These are phyloP conservation scores for Adansonia rubrostipa DNA, from an alignment of 441 rosid genomes.

Conservation along the genomic window DNA sequence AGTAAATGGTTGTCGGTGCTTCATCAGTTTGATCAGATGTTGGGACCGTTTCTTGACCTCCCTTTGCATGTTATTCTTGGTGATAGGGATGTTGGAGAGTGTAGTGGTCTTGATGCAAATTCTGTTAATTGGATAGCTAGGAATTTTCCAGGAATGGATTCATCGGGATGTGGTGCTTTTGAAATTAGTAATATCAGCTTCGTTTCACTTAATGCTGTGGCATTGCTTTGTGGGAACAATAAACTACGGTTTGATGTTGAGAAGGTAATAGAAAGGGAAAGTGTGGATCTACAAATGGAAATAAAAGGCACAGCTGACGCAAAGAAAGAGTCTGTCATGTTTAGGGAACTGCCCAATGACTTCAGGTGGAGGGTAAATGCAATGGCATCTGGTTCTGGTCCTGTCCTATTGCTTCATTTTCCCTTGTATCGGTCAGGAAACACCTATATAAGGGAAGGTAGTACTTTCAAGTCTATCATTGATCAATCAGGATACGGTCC, in stretches of 20 bases:
- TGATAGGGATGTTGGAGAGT: slow-evolving; percentile 63
- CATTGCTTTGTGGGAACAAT: slow-evolving; percentile 58
- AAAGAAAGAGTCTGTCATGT: slow-evolving; percentile 21
- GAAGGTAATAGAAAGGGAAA: slow-evolving; percentile 59
- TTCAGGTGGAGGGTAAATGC: slow-evolving; percentile 49
- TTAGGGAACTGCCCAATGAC: slow-evolving; percentile 25
- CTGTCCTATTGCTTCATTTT: slow-evolving; percentile 65
- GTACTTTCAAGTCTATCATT: slow-evolving; percentile 27
- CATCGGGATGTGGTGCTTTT: slow-evolving; percentile 65
- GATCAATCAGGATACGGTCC: slow-evolving; percentile 21
- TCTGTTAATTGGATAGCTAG: slow-evolving; percentile 52
- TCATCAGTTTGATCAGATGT: slow-evolving; percentile 45
- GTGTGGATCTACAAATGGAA: slow-evolving; percentile 39
- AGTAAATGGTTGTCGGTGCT: slow-evolving; percentile 54
- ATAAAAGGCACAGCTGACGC: slow-evolving; percentile 22
- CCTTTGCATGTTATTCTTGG: slow-evolving; percentile 66
- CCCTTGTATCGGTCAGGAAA: slow-evolving; percentile 45
- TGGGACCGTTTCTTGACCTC: slow-evolving; percentile 55
- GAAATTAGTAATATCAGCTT: slow-evolving; percentile 61
- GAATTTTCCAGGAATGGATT: slow-evolving; percentile 63
- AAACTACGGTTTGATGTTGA: slow-evolving; percentile 55
- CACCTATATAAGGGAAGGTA: slow-evolving; percentile 24
- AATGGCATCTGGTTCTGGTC: slow-evolving; percentile 51
- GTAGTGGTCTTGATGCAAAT: slow-evolving; percentile 43
- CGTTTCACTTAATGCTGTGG: slow-evolving; percentile 62